phyloP scores from a whole-genome alignment of 78 protist genomes.

The Planoprotostelium fungivorum region DNA sequence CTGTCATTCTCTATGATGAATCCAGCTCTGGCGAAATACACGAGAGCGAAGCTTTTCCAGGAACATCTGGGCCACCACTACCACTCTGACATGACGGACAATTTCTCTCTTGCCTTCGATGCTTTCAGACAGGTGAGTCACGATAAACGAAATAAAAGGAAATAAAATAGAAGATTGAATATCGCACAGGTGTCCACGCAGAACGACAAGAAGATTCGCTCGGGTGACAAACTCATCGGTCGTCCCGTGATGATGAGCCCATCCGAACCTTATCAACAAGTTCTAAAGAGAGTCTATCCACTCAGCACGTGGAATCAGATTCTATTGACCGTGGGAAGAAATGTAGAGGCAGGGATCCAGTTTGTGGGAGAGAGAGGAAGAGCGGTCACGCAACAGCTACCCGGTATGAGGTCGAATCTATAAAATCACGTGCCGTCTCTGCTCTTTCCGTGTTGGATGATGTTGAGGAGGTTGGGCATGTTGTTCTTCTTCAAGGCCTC shows the following conservation, averaged over 20 bases:
- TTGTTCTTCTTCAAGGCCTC: too few species aligned
- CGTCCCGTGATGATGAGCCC: neutral
- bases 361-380: neutral
- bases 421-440: too few species aligned
- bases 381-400: neutral
- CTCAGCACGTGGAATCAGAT: neutral
- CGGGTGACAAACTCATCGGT: neutral
- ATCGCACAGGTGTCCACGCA: neutral
- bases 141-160: neutral
- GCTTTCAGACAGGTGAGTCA: conserved; percentile 13
- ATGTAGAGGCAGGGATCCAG: neutral
- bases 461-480: too few species aligned
- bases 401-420: neutral
- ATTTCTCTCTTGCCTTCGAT: conserved; percentile 33
- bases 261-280: neutral
- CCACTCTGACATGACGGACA: conserved; percentile 2
- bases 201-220: neutral
- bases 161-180: too few species aligned
- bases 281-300: neutral
- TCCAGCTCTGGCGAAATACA: conserved; percentile 40
- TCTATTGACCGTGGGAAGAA: neutral
- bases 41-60: conserved; percentile 34
- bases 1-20: conserved; percentile 24
- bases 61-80: conserved; percentile 58
- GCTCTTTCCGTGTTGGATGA: too few species aligned